These are phyloP conservation scores for Exophiala dermatitidis DNA, from an alignment of 2,329 filamentous ascomycete species.

Conservation along the genomic window DNA sequence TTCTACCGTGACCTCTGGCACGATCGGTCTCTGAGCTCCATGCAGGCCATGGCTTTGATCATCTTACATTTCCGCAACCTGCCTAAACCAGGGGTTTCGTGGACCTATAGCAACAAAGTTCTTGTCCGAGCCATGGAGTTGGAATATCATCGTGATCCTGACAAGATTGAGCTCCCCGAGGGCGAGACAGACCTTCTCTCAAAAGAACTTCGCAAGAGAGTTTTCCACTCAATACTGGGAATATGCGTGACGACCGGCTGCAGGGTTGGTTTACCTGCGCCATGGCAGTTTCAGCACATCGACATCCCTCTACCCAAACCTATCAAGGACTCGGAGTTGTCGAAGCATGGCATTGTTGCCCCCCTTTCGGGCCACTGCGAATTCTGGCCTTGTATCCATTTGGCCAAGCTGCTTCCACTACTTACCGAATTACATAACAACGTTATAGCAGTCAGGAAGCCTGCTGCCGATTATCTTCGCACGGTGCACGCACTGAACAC, in stretches of 20 bases:
- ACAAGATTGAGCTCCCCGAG: slow-evolving; percentile 45
- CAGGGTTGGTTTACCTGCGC: slow-evolving; percentile 70
- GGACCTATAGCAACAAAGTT: slow-evolving; percentile 58
- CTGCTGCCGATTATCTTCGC: slow-evolving; percentile 56
- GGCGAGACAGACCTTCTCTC: slow-evolving; percentile 49
- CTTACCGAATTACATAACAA: slow-evolving; percentile 68
- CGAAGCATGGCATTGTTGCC: slow-evolving; percentile 55
- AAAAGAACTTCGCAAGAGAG: slow-evolving; percentile 68
- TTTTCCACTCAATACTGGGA: slow-evolving; percentile 66
- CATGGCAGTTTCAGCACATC: slow-evolving; percentile 58
- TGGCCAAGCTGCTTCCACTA: slow-evolving; percentile 58
- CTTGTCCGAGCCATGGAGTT: slow-evolving; percentile 65
- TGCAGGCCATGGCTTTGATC: slow-evolving; percentile 68
- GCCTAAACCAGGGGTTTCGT: slow-evolving; percentile 69
- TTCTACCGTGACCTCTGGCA: slow-evolving; percentile 59
- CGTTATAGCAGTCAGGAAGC: slow-evolving; percentile 63
- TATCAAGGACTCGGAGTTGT: slow-evolving; percentile 63
- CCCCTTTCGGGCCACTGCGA: slow-evolving; percentile 53
- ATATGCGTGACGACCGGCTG: slow-evolving; percentile 64
- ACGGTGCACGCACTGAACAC: slow-evolving; percentile 60
- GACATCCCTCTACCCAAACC: slow-evolving; percentile 69
- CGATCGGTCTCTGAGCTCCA: slow-evolving; percentile 56
- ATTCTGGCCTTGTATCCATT: slow-evolving; percentile 59
- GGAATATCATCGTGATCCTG: slow-evolving; percentile 65
- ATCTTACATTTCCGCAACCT: slow-evolving; percentile 67